A percentile compares a stretch with the other conserved stretches of the same genome.
These are phyloP conservation scores for Phlebiopsis flavidoalba DNA, from an alignment of 768 basidiomycete species.

Conservation along the genomic window DNA sequence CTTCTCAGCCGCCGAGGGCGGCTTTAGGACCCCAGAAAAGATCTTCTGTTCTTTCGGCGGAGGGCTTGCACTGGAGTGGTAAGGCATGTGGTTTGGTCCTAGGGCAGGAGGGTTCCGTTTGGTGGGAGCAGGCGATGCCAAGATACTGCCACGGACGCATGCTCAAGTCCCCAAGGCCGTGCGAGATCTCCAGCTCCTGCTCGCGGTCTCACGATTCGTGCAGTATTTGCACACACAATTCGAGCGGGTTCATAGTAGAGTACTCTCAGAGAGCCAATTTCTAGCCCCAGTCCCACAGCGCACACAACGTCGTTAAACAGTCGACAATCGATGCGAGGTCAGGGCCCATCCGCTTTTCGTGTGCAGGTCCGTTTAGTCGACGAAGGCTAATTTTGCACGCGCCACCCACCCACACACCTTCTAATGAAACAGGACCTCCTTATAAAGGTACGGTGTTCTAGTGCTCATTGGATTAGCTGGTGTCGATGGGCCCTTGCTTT, in stretches of 20 bases:
- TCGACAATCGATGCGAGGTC: too few relatives aligned
- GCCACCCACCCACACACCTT: too few relatives aligned
- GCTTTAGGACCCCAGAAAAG: constrained; percentile 35
- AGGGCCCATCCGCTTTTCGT: too few relatives aligned
- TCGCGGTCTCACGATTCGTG: constrained; percentile 51
- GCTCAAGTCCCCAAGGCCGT: constrained; percentile 47
- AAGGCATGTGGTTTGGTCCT: constrained; percentile 25
- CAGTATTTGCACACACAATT: constrained; percentile 79
- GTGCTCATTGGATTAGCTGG: too few relatives aligned
- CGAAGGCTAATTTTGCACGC: too few relatives aligned
- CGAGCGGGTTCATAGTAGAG: constrained; percentile 34
- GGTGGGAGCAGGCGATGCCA: not conserved
- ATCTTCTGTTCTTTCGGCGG: constrained; percentile 29
- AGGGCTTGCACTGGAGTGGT: constrained; percentile 34
- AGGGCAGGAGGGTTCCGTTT: not conserved
- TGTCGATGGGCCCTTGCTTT: constrained; percentile 72
- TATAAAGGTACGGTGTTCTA: too few relatives aligned
- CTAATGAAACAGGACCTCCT: too few relatives aligned
- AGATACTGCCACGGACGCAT: constrained; percentile 25
- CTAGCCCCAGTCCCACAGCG: too few relatives aligned
- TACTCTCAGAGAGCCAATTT: constrained; percentile 74
- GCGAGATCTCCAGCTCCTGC: constrained; percentile 71
- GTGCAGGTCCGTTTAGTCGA: too few relatives aligned
- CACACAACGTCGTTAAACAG: too few relatives aligned
- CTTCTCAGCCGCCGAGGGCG: constrained; percentile 55